Evolutionary conservation across 441 rosid species (phyloP).

Genomic region (Syzygium syzygioides): DNA sequence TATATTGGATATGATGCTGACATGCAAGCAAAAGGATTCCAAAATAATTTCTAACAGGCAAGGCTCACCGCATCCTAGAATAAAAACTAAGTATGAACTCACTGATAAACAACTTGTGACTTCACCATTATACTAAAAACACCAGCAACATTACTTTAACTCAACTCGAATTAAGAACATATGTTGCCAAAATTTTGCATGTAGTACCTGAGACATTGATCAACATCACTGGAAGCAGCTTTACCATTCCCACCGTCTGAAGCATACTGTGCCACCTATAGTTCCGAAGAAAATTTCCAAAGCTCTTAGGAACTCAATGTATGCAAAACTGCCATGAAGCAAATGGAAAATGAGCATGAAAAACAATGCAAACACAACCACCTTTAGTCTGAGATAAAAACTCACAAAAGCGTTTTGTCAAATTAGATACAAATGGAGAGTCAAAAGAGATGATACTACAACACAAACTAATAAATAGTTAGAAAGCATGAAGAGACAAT

Average conservation of each 20-base stretch:
- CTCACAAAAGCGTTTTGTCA: background rate
- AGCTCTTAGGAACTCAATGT: conserved; percentile 32
- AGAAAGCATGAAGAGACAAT: background rate
- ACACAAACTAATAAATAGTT: background rate
- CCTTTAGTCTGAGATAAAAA: background rate
- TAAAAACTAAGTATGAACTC: background rate
- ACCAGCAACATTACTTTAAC: background rate
- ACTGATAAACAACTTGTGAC: background rate
- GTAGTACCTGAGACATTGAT: conserved; percentile 70
- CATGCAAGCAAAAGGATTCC: background rate
- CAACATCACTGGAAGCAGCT: conserved; percentile 59
- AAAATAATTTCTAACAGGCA: background rate
- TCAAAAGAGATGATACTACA: background rate
- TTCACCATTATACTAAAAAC: background rate
- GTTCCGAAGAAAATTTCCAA: conserved; percentile 42
- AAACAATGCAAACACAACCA: background rate
- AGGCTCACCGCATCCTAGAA: background rate
- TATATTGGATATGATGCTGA: background rate
- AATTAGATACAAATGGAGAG: background rate
- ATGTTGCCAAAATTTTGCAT: background rate
- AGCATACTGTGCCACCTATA: conserved; percentile 92
- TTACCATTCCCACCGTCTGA: conserved; percentile 70
- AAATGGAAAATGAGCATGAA: conserved; percentile 16
- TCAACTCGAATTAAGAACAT: background rate
- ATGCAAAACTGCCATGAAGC: conserved; percentile 34